Evolutionary conservation across 257 asterid genomes (phyloP).

Genomic region (Echites panduratus): DNA sequence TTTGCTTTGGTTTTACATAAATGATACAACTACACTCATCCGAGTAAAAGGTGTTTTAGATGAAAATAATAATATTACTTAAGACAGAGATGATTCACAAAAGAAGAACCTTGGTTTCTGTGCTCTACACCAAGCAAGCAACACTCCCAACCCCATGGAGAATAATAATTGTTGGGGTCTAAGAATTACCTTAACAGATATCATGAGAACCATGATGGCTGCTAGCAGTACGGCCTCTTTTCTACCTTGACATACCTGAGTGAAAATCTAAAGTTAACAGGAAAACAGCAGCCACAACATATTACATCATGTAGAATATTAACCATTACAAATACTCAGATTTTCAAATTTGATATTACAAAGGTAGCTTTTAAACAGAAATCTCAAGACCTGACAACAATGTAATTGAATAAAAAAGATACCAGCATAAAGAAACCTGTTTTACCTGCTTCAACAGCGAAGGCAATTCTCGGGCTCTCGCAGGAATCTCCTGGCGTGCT

Average conservation of each 20-base stretch:
- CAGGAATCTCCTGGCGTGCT: slow-evolving; percentile 52
- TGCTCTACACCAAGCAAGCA: not conserved
- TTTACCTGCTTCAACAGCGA: slow-evolving; percentile 59
- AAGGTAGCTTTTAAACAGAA: not conserved
- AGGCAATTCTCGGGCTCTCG: slow-evolving; percentile 59
- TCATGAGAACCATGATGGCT: slow-evolving; percentile 72
- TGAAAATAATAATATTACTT: not conserved
- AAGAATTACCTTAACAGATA: slow-evolving; percentile 65
- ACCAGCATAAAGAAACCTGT: no score
- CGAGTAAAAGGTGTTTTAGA: slow-evolving; percentile 9
- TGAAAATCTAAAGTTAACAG: not conserved
- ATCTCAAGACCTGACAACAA: not conserved
- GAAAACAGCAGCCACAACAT: not conserved
- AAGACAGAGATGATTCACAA: not conserved
- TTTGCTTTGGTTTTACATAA: slow-evolving; percentile 3
- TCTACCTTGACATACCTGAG: slow-evolving; percentile 49
- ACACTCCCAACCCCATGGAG: not conserved
- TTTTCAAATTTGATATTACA: not conserved
- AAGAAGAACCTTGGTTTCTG: not conserved
- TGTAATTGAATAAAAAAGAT: not conserved
- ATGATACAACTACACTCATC: slow-evolving; percentile 8
- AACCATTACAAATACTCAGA: not conserved
- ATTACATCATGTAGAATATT: not conserved
- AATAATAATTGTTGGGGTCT: not conserved
- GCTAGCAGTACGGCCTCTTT: slow-evolving; percentile 45